These are phyloP conservation scores for Neoconidiobolus thromboides DNA, from an alignment of 371 early-diverging fungal species.

Conservation along the genomic window DNA sequence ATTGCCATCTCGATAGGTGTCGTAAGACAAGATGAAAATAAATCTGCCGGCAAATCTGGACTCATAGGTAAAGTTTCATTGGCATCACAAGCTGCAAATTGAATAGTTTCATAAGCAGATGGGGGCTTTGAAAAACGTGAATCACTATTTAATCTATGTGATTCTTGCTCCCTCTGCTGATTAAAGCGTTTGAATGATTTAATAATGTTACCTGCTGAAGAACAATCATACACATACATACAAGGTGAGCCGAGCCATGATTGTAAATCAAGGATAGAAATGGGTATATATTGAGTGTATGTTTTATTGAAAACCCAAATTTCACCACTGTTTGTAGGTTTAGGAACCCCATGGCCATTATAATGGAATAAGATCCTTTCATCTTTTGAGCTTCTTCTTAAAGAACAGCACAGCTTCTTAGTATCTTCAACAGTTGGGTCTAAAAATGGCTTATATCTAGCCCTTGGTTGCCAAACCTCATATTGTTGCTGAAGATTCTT, in stretches of 20 bases:
- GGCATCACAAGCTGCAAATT: constrained; percentile 79
- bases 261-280: constrained; percentile 76
- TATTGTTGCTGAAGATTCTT: constrained; percentile 81
- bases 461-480: constrained; percentile 73
- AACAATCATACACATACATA: constrained; percentile 92
- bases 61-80: constrained; percentile 79
- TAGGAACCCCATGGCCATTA: constrained; percentile 96
- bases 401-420: constrained; percentile 63
- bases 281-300: constrained; percentile 95
- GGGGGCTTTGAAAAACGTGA: background rate
- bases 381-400: constrained; percentile 74
- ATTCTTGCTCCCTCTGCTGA: constrained; percentile 61
- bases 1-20: constrained; percentile 91
- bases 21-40: constrained; percentile 88
- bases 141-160: constrained; percentile 14
- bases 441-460: constrained; percentile 63
- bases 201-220: constrained; percentile 80
- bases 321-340: constrained; percentile 86
- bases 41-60: constrained; percentile 87
- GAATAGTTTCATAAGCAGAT: constrained; percentile 36
- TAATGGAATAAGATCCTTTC: constrained; percentile 91
- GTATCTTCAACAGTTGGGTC: constrained; percentile 86
- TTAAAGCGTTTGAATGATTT: constrained; percentile 74
- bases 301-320: constrained; percentile 95
- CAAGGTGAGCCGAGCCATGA: constrained; percentile 89